Base-by-base conservation (phyloP, 495 filamentous ascomycete species). In the Neurospora sp. region DNA sequence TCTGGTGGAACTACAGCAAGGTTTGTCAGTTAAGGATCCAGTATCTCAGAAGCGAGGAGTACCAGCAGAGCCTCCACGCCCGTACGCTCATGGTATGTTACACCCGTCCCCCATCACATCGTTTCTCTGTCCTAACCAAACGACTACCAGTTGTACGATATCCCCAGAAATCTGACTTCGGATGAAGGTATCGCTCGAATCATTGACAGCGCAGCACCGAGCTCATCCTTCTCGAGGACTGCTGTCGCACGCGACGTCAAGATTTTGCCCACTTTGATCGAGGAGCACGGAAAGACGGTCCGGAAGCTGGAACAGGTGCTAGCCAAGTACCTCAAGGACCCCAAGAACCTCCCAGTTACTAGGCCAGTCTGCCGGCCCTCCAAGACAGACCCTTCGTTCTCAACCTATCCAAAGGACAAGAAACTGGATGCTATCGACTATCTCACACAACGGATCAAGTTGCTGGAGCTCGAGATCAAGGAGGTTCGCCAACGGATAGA, bases 341-440 rank as follows among this genome's bases (percentile, higher is more conserved):
- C 96, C 0, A 86, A 94, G 75, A 89, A 89, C 69, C 86, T 98
- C 2, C 96, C 96, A 0, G 72, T 90, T 0, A 88, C 86, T n/a
- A 86, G 96, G 71, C 96, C 96, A 11, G 86, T 87, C 9, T 95
- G 94, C 82, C 88, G 86, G 69, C 93, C 92, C 5, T 90, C 92
- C 12, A 92, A 93, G 75, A 87, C 88, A 42, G 91, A 94, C 74
- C 88, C 86, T 20, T 85, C 86, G 0, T 89, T 84, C 73, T 77
- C 78, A 10, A 85, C 84, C 18, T 88, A 87, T 74, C 82, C 86
- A 0, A 90, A 88, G 65, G 88, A 89, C 35, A 89, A 91, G 71
- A 93, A 92, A 77, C 88, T 98, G 37, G 96, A 99, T 76, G 93
- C 96, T 14, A 98, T 99, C 77, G 93, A 97, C 74, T 98, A 97